Evolutionary conservation across 176 grass and related monocot genomes (phyloP), one percentile per base, ranked within the genome.

Genomic region (Luzula sylvatica): DNA sequence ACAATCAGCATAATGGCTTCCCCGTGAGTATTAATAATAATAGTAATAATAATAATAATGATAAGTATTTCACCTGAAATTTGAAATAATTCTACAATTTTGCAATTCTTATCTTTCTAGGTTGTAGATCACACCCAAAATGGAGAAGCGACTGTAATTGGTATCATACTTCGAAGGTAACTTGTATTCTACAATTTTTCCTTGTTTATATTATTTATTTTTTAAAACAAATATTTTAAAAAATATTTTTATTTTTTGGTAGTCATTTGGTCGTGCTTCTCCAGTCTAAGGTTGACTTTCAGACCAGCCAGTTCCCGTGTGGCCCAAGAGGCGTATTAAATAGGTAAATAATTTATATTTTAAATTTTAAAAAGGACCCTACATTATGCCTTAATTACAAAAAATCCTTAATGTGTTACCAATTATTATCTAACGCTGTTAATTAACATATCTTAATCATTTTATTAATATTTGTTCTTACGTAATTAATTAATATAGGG

Each of bases 101-200:
- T 35, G 9, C 9, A 35, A 35, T 35, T 35, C 30, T 35, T 4
- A 52, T 24, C 17, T 26, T 45, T 70, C 42, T 40, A 96, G 92
- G 86, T 96, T 72, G 81, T 90, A 79, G 92, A 90, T 67, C 77
- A 60, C 38, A 64, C 67, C 11, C 85, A 72, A 47, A 90, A 86
- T 80, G 85, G 81, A 11, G 92, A 96, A 55, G 71, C 78, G 32
- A 66, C 79, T 74, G 81, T 96, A n/a, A 82, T 96, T 59, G 92
- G 92, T 74, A 74, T 96, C 19, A 90, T 96, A 80, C 92, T 96
- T 72, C 77, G 92, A 42, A 90, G 92, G 92, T 90, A 86, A 53
- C 38, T 61, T 62, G 14, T 35, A 23, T 49, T 35, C 7, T 9
- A 24, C 15, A 8, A 44, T 7, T 44, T 67, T 55, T 45, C 11